Evolutionary conservation across 352 stramenopile species (phyloP), one percentile per base, ranked within the genome.

Genomic region (Pythium utonaiense): DNA sequence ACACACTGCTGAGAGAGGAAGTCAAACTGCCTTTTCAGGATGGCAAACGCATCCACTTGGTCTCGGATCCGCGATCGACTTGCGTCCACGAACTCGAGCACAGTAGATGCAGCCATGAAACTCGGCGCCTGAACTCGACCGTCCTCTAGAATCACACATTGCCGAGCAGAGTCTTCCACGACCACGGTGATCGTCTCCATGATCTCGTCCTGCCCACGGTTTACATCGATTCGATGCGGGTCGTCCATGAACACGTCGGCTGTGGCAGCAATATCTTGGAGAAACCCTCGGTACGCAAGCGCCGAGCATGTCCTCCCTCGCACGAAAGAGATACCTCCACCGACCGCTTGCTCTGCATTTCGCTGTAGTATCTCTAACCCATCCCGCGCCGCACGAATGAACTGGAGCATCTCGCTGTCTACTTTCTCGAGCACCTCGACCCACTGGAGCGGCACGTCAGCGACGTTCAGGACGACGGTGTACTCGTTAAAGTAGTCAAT

Each of bases 401-500:
- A 76, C n/a, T 45, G 1, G 4, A 84, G 53, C 75, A 89, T 84
- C 9, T 62, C 49, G 1, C 52, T 56, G 49, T 89, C 79, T 3
- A 89, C 64, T 14, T 58, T 69, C 50, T 87, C 77, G 3, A 89
- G 53, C 25, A 85, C 67, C 62, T 85, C 70, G n/a, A 87, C 56
- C 79, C 79, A 89, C 42, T 89, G 79, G 4, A 87, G 54, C 3
- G 77, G 79, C 8, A 89, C 79, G 54, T 89, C 79, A 0, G 79
- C 72, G 3, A 78, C 74, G 36, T 86, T 86, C 24, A 89, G 53
- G 5, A 63, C 63, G 10, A 89, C 72, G 9, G 61, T 70, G 45
- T 86, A 89, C 60, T 87, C 79, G 57, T 89, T 72, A 40, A 67
- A 69, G 27, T 73, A 70, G 49, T 89, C 77, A 21, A 89, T 87